Base-by-base conservation (phyloP, 129 eudicot genomes). In the Flaveria robusta region DNA sequence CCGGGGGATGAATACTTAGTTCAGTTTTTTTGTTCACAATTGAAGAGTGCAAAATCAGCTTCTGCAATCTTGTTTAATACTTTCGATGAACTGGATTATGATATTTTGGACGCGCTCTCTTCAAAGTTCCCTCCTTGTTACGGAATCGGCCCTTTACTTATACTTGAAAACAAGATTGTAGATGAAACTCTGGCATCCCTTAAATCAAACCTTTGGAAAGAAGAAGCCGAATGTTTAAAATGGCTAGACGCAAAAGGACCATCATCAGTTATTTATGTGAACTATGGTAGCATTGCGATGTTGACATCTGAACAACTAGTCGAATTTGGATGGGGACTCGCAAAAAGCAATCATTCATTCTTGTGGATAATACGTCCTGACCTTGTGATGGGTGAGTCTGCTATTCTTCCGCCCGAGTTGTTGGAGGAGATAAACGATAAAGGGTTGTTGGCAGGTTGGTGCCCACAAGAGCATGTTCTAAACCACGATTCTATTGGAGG, bases 161-260 rank as follows among this genome's bases (percentile, higher is more conserved):
- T 83, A 26, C 66, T 85, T 41, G 37, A 66, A 71, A 65, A 77
- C 23, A 70, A 80, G 29, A 49, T 86, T 5, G 74, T 54, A 0
- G 85, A 87, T 41, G 24, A 76, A 27, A 14, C 34, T 9, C 66
- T 81, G 9, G 60, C 66, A 37, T 72, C 89, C 27, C 46, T 89
- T 9, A 69, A 73, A n/a, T 87, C 86, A 15, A 89, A 81, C 59
- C 77, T 89, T 3, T 89, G 95, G 95, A 89, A 80, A 68, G 95
- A 84, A 71, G 95, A 89, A 2, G 1, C 50, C 0, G 70, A 46
- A 4, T 89, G 91, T 71, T 26, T 87, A 4, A 41, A 85, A 27
- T 89, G 96, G 96, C 82, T 89, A 4, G 81, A 89, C 56, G 34
- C 80, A 0, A 71, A 72, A 58, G 86, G 64, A 22, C 74, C 74